These are phyloP conservation scores for Penicillium paneum DNA, from an alignment of 2,329 filamentous ascomycete genomes.

Conservation along the genomic window DNA sequence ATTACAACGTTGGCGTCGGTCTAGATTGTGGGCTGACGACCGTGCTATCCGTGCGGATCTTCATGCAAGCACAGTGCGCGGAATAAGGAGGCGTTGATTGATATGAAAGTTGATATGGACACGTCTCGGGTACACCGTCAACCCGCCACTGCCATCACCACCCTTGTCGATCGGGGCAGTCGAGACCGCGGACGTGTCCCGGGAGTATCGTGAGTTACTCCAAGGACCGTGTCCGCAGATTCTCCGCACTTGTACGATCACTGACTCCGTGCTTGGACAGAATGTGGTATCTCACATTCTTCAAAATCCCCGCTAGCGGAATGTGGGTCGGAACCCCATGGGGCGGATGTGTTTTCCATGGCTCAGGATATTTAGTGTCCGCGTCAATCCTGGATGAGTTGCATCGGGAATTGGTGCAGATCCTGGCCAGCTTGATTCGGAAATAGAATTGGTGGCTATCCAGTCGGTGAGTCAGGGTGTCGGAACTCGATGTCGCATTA, in stretches of 20 bases:
- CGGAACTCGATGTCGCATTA: background rate
- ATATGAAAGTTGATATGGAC: background rate
- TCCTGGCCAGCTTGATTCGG: background rate
- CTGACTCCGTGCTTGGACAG: background rate
- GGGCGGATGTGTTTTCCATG: conserved; percentile 3
- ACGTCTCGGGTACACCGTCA: conserved; percentile 11
- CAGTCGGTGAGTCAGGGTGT: conserved; percentile 3
- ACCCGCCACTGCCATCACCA: conserved; percentile 8
- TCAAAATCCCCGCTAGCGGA: background rate
- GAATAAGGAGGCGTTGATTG: background rate
- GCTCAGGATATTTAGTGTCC: background rate
- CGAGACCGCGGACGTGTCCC: conserved; percentile 6
- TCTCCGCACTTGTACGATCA: background rate
- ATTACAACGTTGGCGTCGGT: background rate
- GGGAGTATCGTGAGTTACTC: conserved; percentile 11
- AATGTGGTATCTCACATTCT: conserved; percentile 8
- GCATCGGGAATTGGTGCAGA: background rate
- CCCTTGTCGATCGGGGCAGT: conserved; percentile 9
- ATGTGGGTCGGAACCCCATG: conserved; percentile 9
- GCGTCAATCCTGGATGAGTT: background rate
- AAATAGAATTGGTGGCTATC: background rate
- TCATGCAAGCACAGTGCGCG: background rate
- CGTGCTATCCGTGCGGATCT: background rate
- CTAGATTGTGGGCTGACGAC: conserved; percentile 4
- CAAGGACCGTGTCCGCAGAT: background rate